Percentiles rank a stretch among this genome's conserved stretches.
Conservation (phyloP, 305 asterid genomes). For the Coffea humblotiana region DNA sequence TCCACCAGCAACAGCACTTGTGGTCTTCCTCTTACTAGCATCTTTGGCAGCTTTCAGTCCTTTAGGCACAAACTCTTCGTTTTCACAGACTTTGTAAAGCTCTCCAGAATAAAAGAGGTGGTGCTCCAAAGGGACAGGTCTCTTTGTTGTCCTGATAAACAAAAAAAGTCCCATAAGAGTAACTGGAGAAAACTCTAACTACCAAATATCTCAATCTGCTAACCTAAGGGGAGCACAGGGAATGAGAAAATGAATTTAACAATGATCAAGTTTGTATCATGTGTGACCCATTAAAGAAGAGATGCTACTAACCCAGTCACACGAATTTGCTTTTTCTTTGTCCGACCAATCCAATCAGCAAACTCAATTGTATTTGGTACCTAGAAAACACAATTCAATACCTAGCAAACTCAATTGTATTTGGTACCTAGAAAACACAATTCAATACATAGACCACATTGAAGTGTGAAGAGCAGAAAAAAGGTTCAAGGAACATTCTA, state of each 20-base stretch:
- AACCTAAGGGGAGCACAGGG: slow-evolving; percentile 4
- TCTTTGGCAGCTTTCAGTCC: slow-evolving; percentile 92
- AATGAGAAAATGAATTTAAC: slow-evolving; percentile 13
- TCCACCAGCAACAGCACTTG: slow-evolving; percentile 44
- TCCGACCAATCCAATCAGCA: slow-evolving; percentile 99
- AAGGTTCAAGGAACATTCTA: background rate
- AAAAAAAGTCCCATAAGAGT: slow-evolving; percentile 15
- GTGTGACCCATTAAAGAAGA: slow-evolving; percentile 26
- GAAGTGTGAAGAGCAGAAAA: background rate
- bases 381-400: slow-evolving; percentile 38
- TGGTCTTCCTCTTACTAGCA: slow-evolving; percentile 56
- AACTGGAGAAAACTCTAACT: slow-evolving; percentile 15
- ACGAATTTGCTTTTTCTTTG: slow-evolving; percentile 88
- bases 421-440: slow-evolving; percentile 71
- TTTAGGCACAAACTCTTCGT: slow-evolving; percentile 73
- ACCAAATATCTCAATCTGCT: background rate
- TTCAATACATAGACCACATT: background rate
- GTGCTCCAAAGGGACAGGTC: slow-evolving; percentile 99
- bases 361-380: slow-evolving; percentile 96
- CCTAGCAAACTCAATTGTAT: slow-evolving; percentile 57
- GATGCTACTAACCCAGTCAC: slow-evolving; percentile 78
- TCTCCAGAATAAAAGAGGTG: slow-evolving; percentile 91
- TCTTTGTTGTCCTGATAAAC: slow-evolving; percentile 76
- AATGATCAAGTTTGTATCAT: slow-evolving; percentile 16
- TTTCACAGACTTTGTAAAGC: slow-evolving; percentile 86